Percentiles rank a stretch among this genome's conserved stretches.
These are phyloP conservation scores for Acacia acuminata DNA, from an alignment of 306 rosid genomes.

Conservation along the genomic window DNA sequence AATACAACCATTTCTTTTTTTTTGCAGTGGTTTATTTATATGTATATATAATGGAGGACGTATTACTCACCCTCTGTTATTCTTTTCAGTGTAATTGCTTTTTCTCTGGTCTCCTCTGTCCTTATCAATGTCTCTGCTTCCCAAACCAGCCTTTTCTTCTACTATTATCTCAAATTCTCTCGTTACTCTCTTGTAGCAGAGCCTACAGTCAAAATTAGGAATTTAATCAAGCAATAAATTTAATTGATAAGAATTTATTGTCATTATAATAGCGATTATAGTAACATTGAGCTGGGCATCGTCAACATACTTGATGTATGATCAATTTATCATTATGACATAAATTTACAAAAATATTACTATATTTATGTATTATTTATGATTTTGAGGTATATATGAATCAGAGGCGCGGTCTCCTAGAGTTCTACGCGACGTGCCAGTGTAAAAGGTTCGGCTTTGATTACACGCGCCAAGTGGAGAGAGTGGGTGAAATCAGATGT, in stretches of 20 bases:
- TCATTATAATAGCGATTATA: no score
- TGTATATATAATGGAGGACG: neutral
- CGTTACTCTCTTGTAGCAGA: neutral
- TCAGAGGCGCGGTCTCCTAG: neutral
- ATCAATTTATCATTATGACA: neutral
- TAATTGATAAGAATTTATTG: no score
- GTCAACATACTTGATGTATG: constrained; percentile 22
- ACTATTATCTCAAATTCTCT: neutral
- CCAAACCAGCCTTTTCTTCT: neutral
- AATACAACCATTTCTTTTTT: no score
- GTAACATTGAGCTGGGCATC: constrained; percentile 5
- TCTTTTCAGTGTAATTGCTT: constrained; percentile 24
- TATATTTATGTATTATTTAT: no score
- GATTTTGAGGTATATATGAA: neutral
- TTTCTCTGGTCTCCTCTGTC: constrained; percentile 3
- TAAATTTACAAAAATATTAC: neutral
- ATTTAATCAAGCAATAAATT: constrained; percentile 11
- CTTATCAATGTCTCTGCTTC: constrained; percentile 15
- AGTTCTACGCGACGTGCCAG: neutral
- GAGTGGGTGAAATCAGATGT: no score
- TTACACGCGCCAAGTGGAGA: no score
- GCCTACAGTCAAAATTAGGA: constrained; percentile 42
- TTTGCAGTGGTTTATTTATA: no score
- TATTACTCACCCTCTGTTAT: neutral
- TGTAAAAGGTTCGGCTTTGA: no score